Evolutionary conservation across 2,329 filamentous ascomycete genomes (phyloP), one percentile per base, ranked within the genome.

Genomic region (Pseudogymnoascus sp.): DNA sequence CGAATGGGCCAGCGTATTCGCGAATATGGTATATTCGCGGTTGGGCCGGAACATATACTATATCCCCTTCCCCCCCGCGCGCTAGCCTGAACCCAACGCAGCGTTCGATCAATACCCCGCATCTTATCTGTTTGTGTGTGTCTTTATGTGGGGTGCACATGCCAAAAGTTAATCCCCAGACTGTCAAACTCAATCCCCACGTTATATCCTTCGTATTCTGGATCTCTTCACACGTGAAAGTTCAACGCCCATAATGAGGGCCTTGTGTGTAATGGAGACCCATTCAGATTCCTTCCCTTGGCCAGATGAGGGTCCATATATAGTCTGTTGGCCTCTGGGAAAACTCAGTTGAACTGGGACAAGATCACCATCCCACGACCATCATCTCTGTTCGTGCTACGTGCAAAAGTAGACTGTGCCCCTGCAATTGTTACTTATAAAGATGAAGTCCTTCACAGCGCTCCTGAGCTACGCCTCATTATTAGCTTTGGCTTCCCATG

Each of bases 91-190:
- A 30, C 23, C 23, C 23, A 52, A 18, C 45, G 5, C n/a, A 52
- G 45, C 45, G 45, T 52, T 30, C 13, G 5, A 52, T 30, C 13
- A 2, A 52, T 52, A 52, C 45, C 45, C 45, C 45, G 23, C 23
- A 30, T 12, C n/a, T n/a, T n/a, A n/a, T n/a, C n/a, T n/a, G n/a
- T 41, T 4, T 41, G 38, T 41, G 38, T 18, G n/a, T 2, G 19
- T 15, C 7, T 9, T 5, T 12, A n/a, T 52, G 23, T 26, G 9
- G 18, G n/a, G 9, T 30, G n/a, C 45, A 52, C 45, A 52, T 52
- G 45, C 45, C n/a, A 52, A 52, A 52, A 30, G 45, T 18, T 52
- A 52, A 52, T 12, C 45, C 45, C 45, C 45, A 52, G 23, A 18
- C 23, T 52, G n/a, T 18, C 23, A 52, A 52, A 52, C 45, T 9